phyloP scores from a whole-genome alignment of 73 alveolate genomes.

The Stentor roeselii region DNA sequence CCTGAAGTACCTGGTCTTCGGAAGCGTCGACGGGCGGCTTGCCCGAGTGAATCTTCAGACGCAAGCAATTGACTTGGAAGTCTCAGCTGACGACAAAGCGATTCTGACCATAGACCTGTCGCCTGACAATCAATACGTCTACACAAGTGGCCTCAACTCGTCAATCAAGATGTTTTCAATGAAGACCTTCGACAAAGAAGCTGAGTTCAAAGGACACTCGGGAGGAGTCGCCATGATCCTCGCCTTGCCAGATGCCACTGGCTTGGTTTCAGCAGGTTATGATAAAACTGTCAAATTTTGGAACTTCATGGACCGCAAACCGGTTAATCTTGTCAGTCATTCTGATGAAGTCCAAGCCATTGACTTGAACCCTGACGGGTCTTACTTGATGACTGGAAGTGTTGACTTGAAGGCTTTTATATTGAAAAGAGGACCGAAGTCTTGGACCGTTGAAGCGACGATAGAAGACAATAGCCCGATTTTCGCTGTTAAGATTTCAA shows the following conservation, averaged over 20 bases:
- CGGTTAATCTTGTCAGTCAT: neutral
- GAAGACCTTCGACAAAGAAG: neutral
- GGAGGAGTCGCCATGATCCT: neutral
- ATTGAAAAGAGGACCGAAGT: neutral
- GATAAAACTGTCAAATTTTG: neutral
- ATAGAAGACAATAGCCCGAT: neutral
- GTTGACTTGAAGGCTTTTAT: neutral
- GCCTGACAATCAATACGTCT: neutral
- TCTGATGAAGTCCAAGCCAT: neutral
- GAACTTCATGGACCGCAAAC: neutral
- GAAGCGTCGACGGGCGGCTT: neutral
- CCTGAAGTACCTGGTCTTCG: neutral
- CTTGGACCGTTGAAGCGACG: neutral
- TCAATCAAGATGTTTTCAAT: neutral
- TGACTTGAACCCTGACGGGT: neutral
- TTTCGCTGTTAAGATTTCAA: neutral
- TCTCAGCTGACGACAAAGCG: neutral
- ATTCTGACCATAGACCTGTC: neutral
- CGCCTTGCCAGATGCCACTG: neutral
- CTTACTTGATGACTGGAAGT: neutral
- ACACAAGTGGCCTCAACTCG: neutral
- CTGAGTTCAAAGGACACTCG: neutral
- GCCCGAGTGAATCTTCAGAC: neutral
- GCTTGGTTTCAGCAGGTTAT: neutral
- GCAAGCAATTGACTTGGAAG: neutral